These are phyloP conservation scores for Asterella californica DNA, from an alignment of 225 moss, liverwort and hornwort species.

Conservation along the genomic window DNA sequence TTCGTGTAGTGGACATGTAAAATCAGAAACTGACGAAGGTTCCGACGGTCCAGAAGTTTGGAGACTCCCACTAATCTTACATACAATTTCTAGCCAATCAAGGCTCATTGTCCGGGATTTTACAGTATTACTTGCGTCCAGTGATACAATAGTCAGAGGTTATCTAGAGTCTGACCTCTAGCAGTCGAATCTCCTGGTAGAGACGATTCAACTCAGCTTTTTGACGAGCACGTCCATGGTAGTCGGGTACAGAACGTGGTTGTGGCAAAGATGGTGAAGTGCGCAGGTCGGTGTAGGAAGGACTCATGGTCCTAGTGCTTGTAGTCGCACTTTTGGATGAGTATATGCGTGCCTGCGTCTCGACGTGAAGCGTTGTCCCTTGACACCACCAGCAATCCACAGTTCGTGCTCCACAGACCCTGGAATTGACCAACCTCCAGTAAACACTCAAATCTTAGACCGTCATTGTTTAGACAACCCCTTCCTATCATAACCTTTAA, in stretches of 20 bases:
- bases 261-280: constrained; percentile 27
- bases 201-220: constrained; percentile 45
- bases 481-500: too few relatives aligned
- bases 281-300: constrained; percentile 12
- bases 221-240: constrained; percentile 43
- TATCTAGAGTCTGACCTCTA: constrained; percentile 28
- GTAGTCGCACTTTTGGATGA: constrained; percentile 25
- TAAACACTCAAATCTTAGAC: too few relatives aligned
- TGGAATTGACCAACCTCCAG: too few relatives aligned
- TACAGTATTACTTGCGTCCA: not conserved
- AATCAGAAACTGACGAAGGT: not conserved
- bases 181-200: constrained; percentile 38
- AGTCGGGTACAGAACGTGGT: constrained; percentile 43
- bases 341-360: constrained; percentile 28
- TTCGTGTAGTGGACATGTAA: not conserved
- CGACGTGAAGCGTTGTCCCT: constrained; percentile 24
- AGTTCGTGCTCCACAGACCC: too few relatives aligned
- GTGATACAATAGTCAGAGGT: not conserved
- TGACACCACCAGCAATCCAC: too few relatives aligned
- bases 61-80: not conserved
- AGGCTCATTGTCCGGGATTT: not conserved
- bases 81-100: not conserved
- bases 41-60: not conserved
- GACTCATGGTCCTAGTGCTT: constrained; percentile 26
- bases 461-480: too few relatives aligned